Conservation (phyloP, 208 protist species). For the Wallacemonas collosoma region DNA sequence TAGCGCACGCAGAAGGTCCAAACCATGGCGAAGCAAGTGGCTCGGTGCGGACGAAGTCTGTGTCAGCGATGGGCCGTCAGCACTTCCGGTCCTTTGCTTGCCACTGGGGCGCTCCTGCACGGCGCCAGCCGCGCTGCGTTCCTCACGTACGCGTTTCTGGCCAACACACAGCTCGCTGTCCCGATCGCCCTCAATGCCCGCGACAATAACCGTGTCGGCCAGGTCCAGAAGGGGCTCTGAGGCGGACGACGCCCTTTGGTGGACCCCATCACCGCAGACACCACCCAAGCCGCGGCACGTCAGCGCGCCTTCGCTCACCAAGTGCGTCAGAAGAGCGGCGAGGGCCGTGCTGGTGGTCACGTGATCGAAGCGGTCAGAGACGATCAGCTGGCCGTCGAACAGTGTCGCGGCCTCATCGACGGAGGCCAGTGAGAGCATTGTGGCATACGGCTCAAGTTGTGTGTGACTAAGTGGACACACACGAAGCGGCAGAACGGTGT, state of each 20-base stretch:
- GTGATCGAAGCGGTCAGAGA: neutral
- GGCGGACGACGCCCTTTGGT: too few relatives aligned
- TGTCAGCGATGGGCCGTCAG: neutral
- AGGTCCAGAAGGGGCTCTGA: neutral
- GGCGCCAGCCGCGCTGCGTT: neutral
- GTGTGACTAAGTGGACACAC: neutral
- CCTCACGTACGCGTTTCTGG: constrained; percentile 2
- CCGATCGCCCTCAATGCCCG: neutral
- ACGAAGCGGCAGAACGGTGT: neutral
- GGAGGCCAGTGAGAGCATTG: neutral
- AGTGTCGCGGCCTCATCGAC: neutral
- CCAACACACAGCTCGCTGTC: neutral
- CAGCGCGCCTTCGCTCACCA: neutral
- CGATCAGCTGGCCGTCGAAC: neutral
- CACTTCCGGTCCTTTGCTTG: too few relatives aligned
- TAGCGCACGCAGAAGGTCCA: constrained; percentile 1
- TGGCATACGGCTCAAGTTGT: neutral
- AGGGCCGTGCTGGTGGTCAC: neutral
- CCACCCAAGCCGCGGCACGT: neutral
- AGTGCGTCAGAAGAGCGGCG: neutral
- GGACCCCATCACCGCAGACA: too few relatives aligned
- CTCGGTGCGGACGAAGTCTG: neutral
- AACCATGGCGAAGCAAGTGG: neutral
- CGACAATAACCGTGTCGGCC: neutral
- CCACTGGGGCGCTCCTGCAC: too few relatives aligned